These are phyloP conservation scores for Neoascochyta sp. DNA, from an alignment of 2,329 filamentous ascomycete genomes.

Conservation along the genomic window DNA sequence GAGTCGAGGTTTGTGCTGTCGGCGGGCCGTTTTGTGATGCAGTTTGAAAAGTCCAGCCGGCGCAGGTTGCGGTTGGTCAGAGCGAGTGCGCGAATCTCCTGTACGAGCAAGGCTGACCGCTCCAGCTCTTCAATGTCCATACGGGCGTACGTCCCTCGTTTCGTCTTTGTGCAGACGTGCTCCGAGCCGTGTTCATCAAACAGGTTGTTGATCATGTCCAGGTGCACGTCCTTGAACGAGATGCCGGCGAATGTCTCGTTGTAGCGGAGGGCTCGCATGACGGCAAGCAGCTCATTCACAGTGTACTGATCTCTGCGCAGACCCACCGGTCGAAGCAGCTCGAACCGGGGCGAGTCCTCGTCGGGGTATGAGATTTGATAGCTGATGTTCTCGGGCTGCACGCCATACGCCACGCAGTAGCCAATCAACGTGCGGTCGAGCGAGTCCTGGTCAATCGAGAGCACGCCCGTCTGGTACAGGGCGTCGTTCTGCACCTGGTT, in stretches of 20 bases:
- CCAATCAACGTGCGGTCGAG: slow-evolving; percentile 66
- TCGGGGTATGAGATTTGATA: slow-evolving; percentile 38
- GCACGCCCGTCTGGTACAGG: slow-evolving; percentile 36
- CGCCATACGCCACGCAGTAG: slow-evolving; percentile 65
- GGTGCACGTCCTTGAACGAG: slow-evolving; percentile 61
- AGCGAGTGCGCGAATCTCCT: slow-evolving; percentile 65
- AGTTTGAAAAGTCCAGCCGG: slow-evolving; percentile 62
- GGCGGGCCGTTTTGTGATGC: slow-evolving; percentile 54
- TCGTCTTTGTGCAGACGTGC: slow-evolving; percentile 58
- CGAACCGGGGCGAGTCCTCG: slow-evolving; percentile 66
- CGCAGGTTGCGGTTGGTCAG: slow-evolving; percentile 62
- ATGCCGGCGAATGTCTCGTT: slow-evolving; percentile 67
- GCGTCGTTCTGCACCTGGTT: slow-evolving; percentile 41
- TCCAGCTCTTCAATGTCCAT: slow-evolving; percentile 53
- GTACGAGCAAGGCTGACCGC: slow-evolving; percentile 58
- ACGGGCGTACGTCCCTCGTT: slow-evolving; percentile 53
- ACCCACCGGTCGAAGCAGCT: slow-evolving; percentile 56
- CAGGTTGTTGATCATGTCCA: slow-evolving; percentile 62
- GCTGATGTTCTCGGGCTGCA: slow-evolving; percentile 62
- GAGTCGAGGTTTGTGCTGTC: slow-evolving; percentile 38
- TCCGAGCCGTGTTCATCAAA: slow-evolving; percentile 60
- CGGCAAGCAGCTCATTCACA: slow-evolving; percentile 61
- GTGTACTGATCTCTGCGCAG: slow-evolving; percentile 54
- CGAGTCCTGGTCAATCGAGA: slow-evolving; percentile 57
- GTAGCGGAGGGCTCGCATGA: slow-evolving; percentile 67